A percentile compares a stretch with the other conserved stretches of the same genome.
phyloP scores from a whole-genome alignment of 129 eudicot species.

The Flaveria bidentis region DNA sequence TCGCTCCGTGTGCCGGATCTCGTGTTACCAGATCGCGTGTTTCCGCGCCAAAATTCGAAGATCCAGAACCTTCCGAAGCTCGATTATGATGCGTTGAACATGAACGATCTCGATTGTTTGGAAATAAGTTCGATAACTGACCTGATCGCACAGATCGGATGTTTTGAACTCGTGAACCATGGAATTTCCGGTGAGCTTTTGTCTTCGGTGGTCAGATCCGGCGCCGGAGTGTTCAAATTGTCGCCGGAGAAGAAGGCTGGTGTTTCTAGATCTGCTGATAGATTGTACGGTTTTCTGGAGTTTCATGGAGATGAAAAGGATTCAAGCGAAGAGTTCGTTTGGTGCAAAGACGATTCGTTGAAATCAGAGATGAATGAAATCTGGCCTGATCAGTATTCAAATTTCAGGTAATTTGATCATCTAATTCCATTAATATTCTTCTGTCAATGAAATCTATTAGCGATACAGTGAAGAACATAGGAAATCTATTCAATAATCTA shows the following conservation, averaged over 20 bases:
- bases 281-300: slow-evolving; percentile 70
- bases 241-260: slow-evolving; percentile 52
- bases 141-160: slow-evolving; percentile 49
- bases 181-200: slow-evolving; percentile 46
- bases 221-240: slow-evolving; percentile 48
- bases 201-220: slow-evolving; percentile 29
- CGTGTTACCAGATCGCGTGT: slow-evolving; percentile 59
- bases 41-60: slow-evolving; percentile 65
- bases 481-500: no score
- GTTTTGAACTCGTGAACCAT: slow-evolving; percentile 71
- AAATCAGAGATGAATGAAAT: slow-evolving; percentile 61
- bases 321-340: slow-evolving; percentile 66
- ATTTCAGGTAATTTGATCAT: slow-evolving; percentile 58
- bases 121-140: slow-evolving; percentile 28
- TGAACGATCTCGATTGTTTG: background rate
- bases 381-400: slow-evolving; percentile 56
- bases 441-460: background rate
- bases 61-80: slow-evolving; percentile 51
- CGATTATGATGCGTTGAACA: slow-evolving; percentile 34
- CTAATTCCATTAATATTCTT: background rate
- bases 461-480: no score
- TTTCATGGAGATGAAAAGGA: slow-evolving; percentile 57
- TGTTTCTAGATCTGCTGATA: slow-evolving; percentile 50
- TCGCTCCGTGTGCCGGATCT: slow-evolving; percentile 77
- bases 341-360: slow-evolving; percentile 59